These are phyloP conservation scores for Didymella lethalis DNA, from an alignment of 2,329 filamentous ascomycete species.

Conservation along the genomic window DNA sequence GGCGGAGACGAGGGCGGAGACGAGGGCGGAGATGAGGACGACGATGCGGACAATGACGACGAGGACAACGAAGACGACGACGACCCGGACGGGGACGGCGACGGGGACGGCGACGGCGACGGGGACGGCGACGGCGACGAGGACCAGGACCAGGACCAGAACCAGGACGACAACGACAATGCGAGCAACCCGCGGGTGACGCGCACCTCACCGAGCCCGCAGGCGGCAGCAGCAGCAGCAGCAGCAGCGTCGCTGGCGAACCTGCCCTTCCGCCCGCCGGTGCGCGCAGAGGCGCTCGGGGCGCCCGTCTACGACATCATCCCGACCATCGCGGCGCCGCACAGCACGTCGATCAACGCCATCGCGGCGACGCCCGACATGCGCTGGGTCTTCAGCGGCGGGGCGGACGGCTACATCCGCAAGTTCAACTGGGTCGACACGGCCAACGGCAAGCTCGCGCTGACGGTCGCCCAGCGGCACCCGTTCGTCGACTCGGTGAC, in stretches of 20 bases:
- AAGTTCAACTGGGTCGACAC: conserved; percentile 97
- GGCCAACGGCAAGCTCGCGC: conserved; percentile 89
- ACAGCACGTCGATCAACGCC: conserved; percentile 94
- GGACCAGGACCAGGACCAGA: conserved; percentile 53
- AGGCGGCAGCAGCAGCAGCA: conserved; percentile 45
- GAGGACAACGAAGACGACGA: conserved; percentile 53
- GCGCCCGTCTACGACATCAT: conserved; percentile 92
- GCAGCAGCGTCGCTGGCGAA: conserved; percentile 44
- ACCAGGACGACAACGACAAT: conserved; percentile 56
- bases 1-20: conserved; percentile 54
- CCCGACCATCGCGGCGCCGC: conserved; percentile 94
- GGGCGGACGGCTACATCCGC: conserved; percentile 92
- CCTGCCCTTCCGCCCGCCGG: conserved; percentile 64
- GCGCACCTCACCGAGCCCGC: conserved; percentile 58
- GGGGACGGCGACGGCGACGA: conserved; percentile 50
- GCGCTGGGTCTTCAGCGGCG: conserved; percentile 93
- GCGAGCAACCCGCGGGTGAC: conserved; percentile 60
- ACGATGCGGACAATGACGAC: conserved; percentile 51
- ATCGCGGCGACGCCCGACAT: conserved; percentile 92
- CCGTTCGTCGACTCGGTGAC: conserved; percentile 97
- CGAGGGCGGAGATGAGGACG: conserved; percentile 53
- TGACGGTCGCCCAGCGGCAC: conserved; percentile 94
- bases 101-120: conserved; percentile 54
- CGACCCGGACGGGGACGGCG: conserved; percentile 53
- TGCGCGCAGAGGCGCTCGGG: conserved; percentile 80